Evolutionary conservation across 1,139 yeast species (phyloP).

Genomic region (Wickerhamiella infanticola): DNA sequence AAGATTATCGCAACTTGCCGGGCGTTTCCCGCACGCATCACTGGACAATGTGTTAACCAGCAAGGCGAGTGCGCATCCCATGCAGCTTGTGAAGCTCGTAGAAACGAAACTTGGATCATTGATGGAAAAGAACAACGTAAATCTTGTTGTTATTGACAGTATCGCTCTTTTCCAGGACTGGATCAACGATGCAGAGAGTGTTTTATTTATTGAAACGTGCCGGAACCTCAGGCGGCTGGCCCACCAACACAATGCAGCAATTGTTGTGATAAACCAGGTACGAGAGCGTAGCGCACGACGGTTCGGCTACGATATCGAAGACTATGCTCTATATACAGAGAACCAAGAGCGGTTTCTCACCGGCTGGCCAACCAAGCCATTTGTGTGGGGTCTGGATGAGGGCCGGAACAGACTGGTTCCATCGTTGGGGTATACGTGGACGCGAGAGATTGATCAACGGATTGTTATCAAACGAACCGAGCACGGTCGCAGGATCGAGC

Average conservation of each 20-base stretch:
- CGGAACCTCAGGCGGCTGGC: constrained; percentile 40
- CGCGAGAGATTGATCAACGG: constrained; percentile 3
- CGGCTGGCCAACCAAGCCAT: constrained; percentile 48
- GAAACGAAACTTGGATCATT: not conserved
- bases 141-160: constrained; percentile 54
- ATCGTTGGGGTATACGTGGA: constrained; percentile 4
- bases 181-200: constrained; percentile 14
- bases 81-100: not conserved
- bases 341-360: constrained; percentile 58
- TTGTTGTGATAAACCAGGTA: constrained; percentile 71
- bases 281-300: constrained; percentile 31
- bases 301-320: constrained; percentile 7
- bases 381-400: not conserved
- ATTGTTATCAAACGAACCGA: constrained; percentile 1
- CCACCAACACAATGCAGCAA: constrained; percentile 34
- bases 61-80: not conserved
- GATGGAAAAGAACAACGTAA: not conserved
- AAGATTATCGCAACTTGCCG: not conserved
- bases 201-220: constrained; percentile 22
- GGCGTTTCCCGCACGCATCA: not conserved
- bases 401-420: not conserved
- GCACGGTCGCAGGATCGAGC: not conserved
- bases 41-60: not conserved
- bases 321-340: constrained; percentile 27
- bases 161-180: constrained; percentile 70